phyloP scores from a whole-genome alignment of 768 basidiomycete genomes.

The Suillus fuscotomentosus region DNA sequence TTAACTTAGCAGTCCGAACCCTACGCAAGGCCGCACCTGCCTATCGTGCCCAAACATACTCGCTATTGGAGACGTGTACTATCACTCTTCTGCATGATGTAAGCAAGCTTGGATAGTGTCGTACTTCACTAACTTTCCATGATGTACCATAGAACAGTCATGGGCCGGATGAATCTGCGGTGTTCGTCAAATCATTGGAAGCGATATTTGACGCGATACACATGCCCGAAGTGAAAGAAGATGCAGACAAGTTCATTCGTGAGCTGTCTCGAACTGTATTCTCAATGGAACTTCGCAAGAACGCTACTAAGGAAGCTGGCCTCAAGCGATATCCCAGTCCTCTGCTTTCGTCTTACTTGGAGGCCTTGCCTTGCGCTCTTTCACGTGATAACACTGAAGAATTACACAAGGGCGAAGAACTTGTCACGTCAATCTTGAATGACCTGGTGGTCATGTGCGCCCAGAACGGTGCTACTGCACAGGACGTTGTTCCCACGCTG shows the following conservation, averaged over 20 bases:
- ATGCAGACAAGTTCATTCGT: constrained; percentile 69
- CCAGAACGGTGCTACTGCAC: constrained; percentile 43
- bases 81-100: constrained; percentile 80
- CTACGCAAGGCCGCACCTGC: constrained; percentile 47
- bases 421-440: constrained; percentile 62
- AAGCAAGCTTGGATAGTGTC: constrained; percentile 8
- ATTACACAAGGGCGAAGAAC: constrained; percentile 52
- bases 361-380: constrained; percentile 75
- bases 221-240: constrained; percentile 62
- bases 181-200: constrained; percentile 68
- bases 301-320: constrained; percentile 50
- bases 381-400: constrained; percentile 65
- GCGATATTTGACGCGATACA: constrained; percentile 79
- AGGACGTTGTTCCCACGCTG: constrained; percentile 64
- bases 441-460: constrained; percentile 61
- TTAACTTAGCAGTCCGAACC: constrained; percentile 61
- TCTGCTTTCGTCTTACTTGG: constrained; percentile 71
- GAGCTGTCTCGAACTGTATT: constrained; percentile 73
- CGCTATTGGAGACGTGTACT: constrained; percentile 68
- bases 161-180: constrained; percentile 70
- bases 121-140: neutral
- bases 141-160: constrained; percentile 53
- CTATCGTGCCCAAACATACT: constrained; percentile 61
- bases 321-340: constrained; percentile 54
- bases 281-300: constrained; percentile 66